A percentile compares a stretch with the other conserved stretches of the same genome.
These are phyloP conservation scores for Kregervanrija delftensis DNA, from an alignment of 805 yeast genomes.

Conservation along the genomic window DNA sequence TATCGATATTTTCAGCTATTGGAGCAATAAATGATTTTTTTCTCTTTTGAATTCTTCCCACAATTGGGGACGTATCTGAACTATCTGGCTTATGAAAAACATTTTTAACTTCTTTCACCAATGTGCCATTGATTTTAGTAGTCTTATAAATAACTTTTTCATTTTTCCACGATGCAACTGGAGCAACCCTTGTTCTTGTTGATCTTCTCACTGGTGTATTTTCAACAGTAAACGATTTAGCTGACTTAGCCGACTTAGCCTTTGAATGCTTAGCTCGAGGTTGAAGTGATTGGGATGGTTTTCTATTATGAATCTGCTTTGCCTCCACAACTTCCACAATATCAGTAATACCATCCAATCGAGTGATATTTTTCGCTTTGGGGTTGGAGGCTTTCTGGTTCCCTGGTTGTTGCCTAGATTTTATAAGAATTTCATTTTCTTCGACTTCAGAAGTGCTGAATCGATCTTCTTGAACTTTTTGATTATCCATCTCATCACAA, in stretches of 20 bases:
- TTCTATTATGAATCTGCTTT: background rate
- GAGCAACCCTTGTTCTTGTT: conserved; percentile 56
- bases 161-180: conserved; percentile 80
- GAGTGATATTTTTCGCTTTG: background rate
- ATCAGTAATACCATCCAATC: background rate
- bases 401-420: too few relatives aligned
- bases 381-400: background rate
- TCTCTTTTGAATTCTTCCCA: background rate
- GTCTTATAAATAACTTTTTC: conserved; percentile 61
- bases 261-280: conserved; percentile 1
- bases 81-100: conserved; percentile 46
- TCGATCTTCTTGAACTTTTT: too few relatives aligned
- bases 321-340: too few relatives aligned
- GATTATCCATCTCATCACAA: too few relatives aligned
- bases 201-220: conserved; percentile 49
- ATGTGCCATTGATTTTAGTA: conserved; percentile 36
- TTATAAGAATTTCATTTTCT: too few relatives aligned
- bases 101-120: conserved; percentile 51
- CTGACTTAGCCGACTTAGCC: conserved; percentile 13
- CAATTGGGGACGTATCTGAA: background rate
- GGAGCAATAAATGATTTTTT: too few relatives aligned
- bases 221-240: conserved; percentile 1
- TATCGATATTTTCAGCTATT: too few relatives aligned
- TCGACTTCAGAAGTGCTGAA: too few relatives aligned
- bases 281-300: background rate